These are phyloP conservation scores for Acanthamoeba culbertsoni DNA, from an alignment of 208 protist genomes.

Conservation along the genomic window DNA sequence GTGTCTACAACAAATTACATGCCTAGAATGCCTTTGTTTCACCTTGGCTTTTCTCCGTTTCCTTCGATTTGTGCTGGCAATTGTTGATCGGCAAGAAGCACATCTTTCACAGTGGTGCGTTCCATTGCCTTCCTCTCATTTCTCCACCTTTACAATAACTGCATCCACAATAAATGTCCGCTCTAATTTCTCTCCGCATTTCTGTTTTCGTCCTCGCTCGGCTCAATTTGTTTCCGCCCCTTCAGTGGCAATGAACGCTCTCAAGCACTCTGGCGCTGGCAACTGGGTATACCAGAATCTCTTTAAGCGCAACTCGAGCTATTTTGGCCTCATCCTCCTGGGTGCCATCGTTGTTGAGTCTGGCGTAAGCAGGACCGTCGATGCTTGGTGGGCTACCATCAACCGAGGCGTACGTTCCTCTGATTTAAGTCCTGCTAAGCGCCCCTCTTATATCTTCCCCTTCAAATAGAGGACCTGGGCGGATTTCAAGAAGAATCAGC, in stretches of 20 bases:
- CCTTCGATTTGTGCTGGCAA: no score
- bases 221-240: neutral
- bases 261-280: neutral
- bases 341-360: constrained; percentile 7
- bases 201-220: neutral
- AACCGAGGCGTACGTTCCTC: neutral
- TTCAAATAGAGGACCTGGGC: neutral
- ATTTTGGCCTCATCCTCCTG: neutral
- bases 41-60: neutral
- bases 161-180: neutral
- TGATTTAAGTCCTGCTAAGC: no score
- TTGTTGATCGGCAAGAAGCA: no score
- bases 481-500: neutral
- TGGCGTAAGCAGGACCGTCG: neutral
- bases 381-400: neutral
- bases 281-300: constrained; percentile 55
- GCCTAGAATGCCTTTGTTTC: neutral
- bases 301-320: constrained; percentile 55
- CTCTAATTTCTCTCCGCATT: neutral
- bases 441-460: neutral
- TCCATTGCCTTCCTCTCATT: no score
- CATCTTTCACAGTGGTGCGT: no score
- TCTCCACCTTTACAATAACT: no score
- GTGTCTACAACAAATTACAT: no score
- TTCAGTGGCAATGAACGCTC: neutral